Conservation (phyloP, 1,284 basidiomycete species). For the Puccinia triticina region DNA sequence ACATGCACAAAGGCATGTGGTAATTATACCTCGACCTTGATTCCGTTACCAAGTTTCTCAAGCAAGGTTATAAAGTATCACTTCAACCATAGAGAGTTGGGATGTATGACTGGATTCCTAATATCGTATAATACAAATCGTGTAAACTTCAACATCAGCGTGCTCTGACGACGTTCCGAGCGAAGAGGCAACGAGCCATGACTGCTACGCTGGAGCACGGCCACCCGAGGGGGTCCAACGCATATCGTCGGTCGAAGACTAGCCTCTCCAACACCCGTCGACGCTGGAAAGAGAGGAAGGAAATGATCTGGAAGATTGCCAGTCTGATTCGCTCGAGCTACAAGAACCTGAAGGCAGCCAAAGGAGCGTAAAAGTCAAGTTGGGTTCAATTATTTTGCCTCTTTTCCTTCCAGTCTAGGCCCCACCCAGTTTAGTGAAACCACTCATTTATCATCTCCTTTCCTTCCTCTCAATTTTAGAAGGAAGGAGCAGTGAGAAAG, state of each 20-base stretch:
- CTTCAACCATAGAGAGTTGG: not conserved
- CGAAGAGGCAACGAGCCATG: not conserved
- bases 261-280: not conserved
- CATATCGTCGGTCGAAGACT: not conserved
- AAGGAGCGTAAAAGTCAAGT: not conserved
- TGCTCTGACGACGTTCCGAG: not conserved
- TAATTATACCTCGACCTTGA: not conserved
- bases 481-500: not conserved
- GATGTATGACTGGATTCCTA: not conserved
- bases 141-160: not conserved
- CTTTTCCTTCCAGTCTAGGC: not conserved
- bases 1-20: not conserved
- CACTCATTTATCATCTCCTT: not conserved
- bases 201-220: not conserved
- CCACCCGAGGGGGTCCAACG: not conserved
- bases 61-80: no score
- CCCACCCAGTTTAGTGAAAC: not conserved
- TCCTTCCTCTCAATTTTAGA: not conserved
- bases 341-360: slow-evolving; percentile 5
- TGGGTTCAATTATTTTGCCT: not conserved
- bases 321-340: slow-evolving; percentile 7
- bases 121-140: not conserved
- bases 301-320: not conserved
- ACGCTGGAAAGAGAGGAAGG: slow-evolving; percentile 13
- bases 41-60: not conserved